Conservation (phyloP, 192 early-diverging fungal species). For the Coemansia sp. region DNA sequence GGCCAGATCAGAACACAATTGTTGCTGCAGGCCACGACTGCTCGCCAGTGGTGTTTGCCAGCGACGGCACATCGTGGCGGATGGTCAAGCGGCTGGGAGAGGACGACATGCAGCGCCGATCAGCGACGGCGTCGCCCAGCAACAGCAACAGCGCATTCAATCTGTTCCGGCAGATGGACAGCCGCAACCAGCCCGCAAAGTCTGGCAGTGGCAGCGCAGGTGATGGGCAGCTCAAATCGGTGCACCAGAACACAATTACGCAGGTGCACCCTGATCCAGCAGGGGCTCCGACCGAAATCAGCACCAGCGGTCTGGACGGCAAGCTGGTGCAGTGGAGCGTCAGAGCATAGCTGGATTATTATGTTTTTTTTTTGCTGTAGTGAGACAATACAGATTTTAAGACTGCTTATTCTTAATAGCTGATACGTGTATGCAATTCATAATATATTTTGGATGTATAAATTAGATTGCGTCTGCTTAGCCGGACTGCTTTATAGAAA, state of each 20-base stretch:
- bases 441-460: no score
- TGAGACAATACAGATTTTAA: no score
- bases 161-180: constrained; percentile 92
- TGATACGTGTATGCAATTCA: no score
- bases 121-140: constrained; percentile 51
- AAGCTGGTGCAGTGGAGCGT: constrained; percentile 49
- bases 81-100: constrained; percentile 71
- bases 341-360: constrained; percentile 15
- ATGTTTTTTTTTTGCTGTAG: not conserved
- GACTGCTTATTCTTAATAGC: no score
- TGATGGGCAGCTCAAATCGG: constrained; percentile 63
- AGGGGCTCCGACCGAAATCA: constrained; percentile 28
- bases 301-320: constrained; percentile 48
- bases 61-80: constrained; percentile 52
- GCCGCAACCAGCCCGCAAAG: constrained; percentile 61
- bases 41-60: constrained; percentile 76
- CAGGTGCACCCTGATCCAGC: constrained; percentile 46
- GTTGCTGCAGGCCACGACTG: constrained; percentile 94
- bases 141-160: constrained; percentile 70
- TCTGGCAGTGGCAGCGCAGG: constrained; percentile 16
- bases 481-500: no score
- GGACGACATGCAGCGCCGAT: constrained; percentile 62
- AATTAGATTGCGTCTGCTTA: no score
- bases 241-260: constrained; percentile 97
- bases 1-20: constrained; percentile 71